phyloP scores from a whole-genome alignment of 768 basidiomycete species.

The Lyophyllum decastes region DNA sequence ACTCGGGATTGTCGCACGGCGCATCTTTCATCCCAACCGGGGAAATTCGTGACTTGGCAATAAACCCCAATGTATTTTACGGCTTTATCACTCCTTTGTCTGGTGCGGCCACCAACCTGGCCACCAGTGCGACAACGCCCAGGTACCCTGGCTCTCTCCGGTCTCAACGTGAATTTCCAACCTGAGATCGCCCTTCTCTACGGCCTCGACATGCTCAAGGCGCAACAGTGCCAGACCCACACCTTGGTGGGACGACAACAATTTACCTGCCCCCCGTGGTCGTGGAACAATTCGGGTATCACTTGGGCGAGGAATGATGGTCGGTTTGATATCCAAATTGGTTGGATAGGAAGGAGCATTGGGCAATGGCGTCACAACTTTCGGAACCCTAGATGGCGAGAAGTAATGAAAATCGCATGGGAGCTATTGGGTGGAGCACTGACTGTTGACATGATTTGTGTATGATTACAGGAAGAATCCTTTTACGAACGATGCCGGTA shows the following conservation, averaged over 20 bases:
- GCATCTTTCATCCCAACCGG: neutral
- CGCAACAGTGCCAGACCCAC: conserved; percentile 81
- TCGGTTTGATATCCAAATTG: conserved; percentile 39
- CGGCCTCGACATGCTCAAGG: conserved; percentile 69
- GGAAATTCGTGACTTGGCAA: neutral
- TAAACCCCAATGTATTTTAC: neutral
- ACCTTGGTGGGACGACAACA: conserved; percentile 59
- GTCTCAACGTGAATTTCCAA: conserved; percentile 39
- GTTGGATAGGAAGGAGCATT: conserved; percentile 28
- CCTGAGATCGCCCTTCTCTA: conserved; percentile 46
- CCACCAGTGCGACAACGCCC: conserved; percentile 65
- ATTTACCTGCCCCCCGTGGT: conserved; percentile 73
- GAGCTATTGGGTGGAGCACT: conserved; percentile 11
- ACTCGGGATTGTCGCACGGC: neutral
- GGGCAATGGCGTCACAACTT: conserved; percentile 12
- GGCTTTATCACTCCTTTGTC: conserved; percentile 13
- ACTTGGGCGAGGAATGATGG: conserved; percentile 20
- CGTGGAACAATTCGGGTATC: conserved; percentile 43
- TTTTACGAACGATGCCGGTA: conserved; percentile 87
- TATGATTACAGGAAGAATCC: conserved; percentile 80
- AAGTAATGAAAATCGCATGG: neutral
- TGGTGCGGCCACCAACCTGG: conserved; percentile 63
- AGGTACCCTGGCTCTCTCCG: conserved; percentile 29
- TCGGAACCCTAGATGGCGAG: conserved; percentile 13
- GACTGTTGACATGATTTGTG: conserved; percentile 39